A percentile compares a stretch with the other conserved stretches of the same genome.
These are phyloP conservation scores for Choricystis sp. DNA, from an alignment of 139 green algal genomes.

Conservation along the genomic window DNA sequence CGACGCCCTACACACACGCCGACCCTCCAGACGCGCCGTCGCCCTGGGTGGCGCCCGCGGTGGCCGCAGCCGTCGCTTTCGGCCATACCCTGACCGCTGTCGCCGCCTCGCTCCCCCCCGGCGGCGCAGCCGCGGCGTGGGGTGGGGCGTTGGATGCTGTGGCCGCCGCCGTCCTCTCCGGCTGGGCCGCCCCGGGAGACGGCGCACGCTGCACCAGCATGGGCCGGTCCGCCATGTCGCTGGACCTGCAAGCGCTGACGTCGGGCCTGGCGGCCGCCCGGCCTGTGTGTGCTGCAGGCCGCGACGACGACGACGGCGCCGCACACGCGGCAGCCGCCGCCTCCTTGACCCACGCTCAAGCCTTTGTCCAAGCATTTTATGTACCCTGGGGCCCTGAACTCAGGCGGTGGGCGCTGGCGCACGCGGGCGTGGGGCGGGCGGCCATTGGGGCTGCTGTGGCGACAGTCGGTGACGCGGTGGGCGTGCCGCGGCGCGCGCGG, in stretches of 20 bases:
- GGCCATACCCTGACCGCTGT: constrained; percentile 4
- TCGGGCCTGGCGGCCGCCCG: background rate
- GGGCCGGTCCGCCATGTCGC: constrained; percentile 17
- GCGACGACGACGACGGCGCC: background rate
- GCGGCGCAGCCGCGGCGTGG: constrained; percentile 11
- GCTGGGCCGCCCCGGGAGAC: constrained; percentile 4
- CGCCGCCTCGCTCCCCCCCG: background rate
- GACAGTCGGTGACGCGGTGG: no score
- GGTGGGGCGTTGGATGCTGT: constrained; percentile 1
- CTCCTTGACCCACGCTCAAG: background rate
- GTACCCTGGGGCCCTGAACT: constrained; percentile 15
- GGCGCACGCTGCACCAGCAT: constrained; percentile 1
- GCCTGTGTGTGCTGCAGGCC: background rate
- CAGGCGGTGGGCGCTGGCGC: constrained; percentile 11
- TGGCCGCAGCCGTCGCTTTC: background rate
- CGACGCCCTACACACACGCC: constrained; percentile 12
- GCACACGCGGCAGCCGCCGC: background rate
- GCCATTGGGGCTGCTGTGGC: background rate
- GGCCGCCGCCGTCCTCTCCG: constrained; percentile 12
- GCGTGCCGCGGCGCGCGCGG: no score
- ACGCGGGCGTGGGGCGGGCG: constrained; percentile 2
- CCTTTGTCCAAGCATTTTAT: constrained; percentile 11
- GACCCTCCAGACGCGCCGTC: constrained; percentile 12
- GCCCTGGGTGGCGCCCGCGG: constrained; percentile 9
- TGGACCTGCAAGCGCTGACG: constrained; percentile 15